Percentiles rank a stretch among this genome's conserved stretches.
These are phyloP conservation scores for Rachicladosporium sp. DNA, from an alignment of 2,329 filamentous ascomycete genomes.

Conservation along the genomic window DNA sequence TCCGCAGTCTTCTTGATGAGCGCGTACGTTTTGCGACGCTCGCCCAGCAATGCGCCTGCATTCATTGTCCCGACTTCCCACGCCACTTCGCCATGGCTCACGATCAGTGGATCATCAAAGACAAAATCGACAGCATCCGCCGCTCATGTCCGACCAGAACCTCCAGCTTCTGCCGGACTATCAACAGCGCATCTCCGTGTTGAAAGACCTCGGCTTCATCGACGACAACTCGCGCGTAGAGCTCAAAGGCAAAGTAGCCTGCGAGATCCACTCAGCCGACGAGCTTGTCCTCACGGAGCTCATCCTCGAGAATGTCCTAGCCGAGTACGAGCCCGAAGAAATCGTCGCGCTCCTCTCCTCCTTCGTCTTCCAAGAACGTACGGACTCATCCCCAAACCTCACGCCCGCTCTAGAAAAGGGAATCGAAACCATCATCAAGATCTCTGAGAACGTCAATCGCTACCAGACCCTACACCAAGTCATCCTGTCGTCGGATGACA, in stretches of 20 bases:
- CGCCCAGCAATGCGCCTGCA: constrained; percentile 53
- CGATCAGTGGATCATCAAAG: constrained; percentile 90
- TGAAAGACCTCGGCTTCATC: constrained; percentile 86
- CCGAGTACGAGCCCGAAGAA: constrained; percentile 89
- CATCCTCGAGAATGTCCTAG: constrained; percentile 90
- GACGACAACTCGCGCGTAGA: constrained; percentile 78
- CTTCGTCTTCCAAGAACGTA: constrained; percentile 98
- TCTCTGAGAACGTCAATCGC: constrained; percentile 84
- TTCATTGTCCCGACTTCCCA: constrained; percentile 64
- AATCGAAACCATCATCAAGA: constrained; percentile 72
- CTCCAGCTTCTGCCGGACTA: constrained; percentile 92
- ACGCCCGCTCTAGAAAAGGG: constrained; percentile 73
- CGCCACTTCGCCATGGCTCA: constrained; percentile 96
- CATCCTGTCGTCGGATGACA: constrained; percentile 77
- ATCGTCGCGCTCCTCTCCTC: constrained; percentile 87
- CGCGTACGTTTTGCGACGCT: constrained; percentile 50
- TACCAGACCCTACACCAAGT: constrained; percentile 87
- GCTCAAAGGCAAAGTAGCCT: constrained; percentile 95
- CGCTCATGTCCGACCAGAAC: constrained; percentile 91
- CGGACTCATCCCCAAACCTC: constrained; percentile 64
- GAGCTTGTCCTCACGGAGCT: constrained; percentile 93
- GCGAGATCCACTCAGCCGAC: constrained; percentile 94
- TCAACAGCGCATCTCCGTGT: constrained; percentile 81
- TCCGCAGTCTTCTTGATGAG: constrained; percentile 68
- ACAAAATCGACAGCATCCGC: constrained; percentile 78